Percentiles rank a stretch among this genome's conserved stretches.
Evolutionary conservation across 2,329 filamentous ascomycete genomes (phyloP).

Genomic region (Fusarium sp.): DNA sequence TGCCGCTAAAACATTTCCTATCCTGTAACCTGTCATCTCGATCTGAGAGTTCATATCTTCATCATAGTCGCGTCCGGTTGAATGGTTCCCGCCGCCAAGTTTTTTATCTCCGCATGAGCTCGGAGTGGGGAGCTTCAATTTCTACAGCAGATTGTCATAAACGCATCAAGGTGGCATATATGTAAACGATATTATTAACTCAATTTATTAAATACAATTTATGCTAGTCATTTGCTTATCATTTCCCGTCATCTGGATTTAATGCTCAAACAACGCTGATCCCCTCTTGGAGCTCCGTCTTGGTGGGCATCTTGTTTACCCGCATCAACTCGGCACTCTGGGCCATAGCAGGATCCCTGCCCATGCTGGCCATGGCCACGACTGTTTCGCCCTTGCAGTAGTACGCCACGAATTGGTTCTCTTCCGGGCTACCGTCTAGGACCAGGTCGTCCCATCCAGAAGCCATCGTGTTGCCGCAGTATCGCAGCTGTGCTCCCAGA

Average conservation of each 20-base stretch:
- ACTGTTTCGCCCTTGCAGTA: constrained; percentile 89
- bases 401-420: constrained; percentile 88
- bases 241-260: not conserved
- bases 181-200: not conserved
- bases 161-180: not conserved
- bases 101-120: not conserved
- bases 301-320: constrained; percentile 82
- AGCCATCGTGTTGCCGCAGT: constrained; percentile 82
- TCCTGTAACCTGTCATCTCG: constrained; percentile 27
- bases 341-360: constrained; percentile 85
- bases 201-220: not conserved
- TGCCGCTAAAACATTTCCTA: constrained; percentile 24
- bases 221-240: not conserved
- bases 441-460: constrained; percentile 89
- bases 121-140: not conserved
- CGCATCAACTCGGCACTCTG: constrained; percentile 89
- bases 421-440: constrained; percentile 78
- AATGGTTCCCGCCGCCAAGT: constrained; percentile 34
- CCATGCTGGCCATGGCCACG: constrained; percentile 92
- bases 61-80: constrained; percentile 8
- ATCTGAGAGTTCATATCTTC: constrained; percentile 18
- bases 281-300: constrained; percentile 78
- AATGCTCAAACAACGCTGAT: constrained; percentile 58
- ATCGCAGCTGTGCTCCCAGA: constrained; percentile 86
- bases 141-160: not conserved